Evolutionary conservation across 1,284 basidiomycete species (phyloP).

Genomic region (Volvariella volvacea): DNA sequence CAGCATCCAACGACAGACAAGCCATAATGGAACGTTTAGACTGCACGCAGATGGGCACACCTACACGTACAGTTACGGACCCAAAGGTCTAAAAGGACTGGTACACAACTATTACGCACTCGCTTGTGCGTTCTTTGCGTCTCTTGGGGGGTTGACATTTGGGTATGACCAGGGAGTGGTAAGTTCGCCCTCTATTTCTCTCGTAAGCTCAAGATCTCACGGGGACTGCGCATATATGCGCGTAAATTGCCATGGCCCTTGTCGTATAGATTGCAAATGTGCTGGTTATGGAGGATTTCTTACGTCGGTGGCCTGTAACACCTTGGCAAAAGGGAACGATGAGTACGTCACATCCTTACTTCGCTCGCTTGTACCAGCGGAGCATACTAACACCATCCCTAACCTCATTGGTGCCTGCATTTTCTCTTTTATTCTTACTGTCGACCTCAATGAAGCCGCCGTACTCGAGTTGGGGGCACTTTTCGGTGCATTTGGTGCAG

Average conservation of each 20-base stretch:
- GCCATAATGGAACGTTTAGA: constrained; percentile 22
- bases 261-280: constrained; percentile 62
- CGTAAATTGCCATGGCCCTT: not conserved
- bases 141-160: constrained; percentile 74
- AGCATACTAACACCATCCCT: too few relatives aligned
- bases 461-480: constrained; percentile 73
- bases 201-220: not conserved
- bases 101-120: constrained; percentile 55
- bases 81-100: constrained; percentile 56
- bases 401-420: too few relatives aligned
- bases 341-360: constrained; percentile 41
- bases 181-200: constrained; percentile 11
- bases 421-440: too few relatives aligned
- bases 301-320: constrained; percentile 56
- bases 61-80: constrained; percentile 67
- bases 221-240: not conserved
- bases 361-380: not conserved
- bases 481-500: constrained; percentile 60
- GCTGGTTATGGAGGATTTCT: constrained; percentile 75
- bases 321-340: constrained; percentile 69
- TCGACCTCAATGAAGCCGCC: constrained; percentile 41
- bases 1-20: not conserved
- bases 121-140: constrained; percentile 63
- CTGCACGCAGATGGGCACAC: constrained; percentile 30
- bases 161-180: constrained; percentile 72